These are phyloP conservation scores for Fagus sylvatica DNA, from an alignment of 306 rosid genomes.

Conservation along the genomic window DNA sequence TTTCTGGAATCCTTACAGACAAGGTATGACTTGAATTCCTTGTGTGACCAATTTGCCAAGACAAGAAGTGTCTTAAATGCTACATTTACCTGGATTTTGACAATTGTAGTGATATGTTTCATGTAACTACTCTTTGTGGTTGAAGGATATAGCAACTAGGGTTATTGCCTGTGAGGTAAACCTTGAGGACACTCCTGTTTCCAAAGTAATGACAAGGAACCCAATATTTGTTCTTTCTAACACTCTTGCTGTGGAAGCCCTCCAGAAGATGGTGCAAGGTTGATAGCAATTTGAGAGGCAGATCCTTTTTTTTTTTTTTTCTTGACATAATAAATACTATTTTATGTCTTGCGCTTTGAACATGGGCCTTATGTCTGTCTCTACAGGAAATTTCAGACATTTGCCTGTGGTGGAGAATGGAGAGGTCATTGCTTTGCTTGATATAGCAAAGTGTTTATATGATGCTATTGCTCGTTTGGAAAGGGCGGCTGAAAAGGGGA, in stretches of 20 bases:
- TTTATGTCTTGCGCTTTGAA: conserved; percentile 19
- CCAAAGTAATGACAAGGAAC: conserved; percentile 94
- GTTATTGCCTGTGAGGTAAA: conserved; percentile 74
- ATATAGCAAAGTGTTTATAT: conserved; percentile 93
- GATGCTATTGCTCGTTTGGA: conserved; percentile 99
- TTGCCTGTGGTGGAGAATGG: conserved; percentile 98
- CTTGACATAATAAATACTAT: not conserved
- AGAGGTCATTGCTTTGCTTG: conserved; percentile 94
- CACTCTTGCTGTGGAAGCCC: conserved; percentile 98
- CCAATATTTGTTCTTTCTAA: conserved; percentile 89
- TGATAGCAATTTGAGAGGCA: conserved; percentile 21
- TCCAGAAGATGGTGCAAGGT: conserved; percentile 99
- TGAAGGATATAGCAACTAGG: conserved; percentile 85
- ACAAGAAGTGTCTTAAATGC: not conserved
- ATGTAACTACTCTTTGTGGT: conserved; percentile 22
- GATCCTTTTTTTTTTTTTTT: conserved; percentile 16
- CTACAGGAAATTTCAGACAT: conserved; percentile 89
- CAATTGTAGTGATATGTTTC: conserved; percentile 6
- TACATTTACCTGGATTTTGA: conserved; percentile 2
- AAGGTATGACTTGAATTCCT: conserved; percentile 52
- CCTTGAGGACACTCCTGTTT: conserved; percentile 79
- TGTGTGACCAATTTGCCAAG: not conserved
- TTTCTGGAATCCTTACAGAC: conserved; percentile 97
- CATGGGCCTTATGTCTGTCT: conserved; percentile 25
- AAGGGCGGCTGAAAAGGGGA: conserved; percentile 96